Percentiles rank a stretch among this genome's conserved stretches.
These are phyloP conservation scores for Podospora pseudocomata DNA, from an alignment of 495 filamentous ascomycete species.

Conservation along the genomic window DNA sequence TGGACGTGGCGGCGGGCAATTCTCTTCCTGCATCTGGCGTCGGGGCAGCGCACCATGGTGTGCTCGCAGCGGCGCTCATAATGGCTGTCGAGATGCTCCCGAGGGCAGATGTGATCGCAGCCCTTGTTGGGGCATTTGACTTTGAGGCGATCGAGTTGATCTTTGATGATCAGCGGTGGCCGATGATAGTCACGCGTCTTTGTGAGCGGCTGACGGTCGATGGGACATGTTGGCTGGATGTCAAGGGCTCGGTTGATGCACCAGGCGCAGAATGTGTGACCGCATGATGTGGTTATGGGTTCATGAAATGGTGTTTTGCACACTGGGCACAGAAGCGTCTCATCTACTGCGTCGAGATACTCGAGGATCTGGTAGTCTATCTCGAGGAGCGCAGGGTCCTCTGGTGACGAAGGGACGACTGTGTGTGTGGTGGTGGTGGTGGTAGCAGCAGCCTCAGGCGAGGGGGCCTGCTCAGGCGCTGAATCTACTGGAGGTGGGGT, in stretches of 20 bases:
- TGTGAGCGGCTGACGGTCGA: slow-evolving; percentile 47
- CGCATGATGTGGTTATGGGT: slow-evolving; percentile 68
- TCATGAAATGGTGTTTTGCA: slow-evolving; percentile 71
- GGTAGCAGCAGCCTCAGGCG: too few species aligned
- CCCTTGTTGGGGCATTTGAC: slow-evolving; percentile 71
- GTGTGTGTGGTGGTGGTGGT: neutral
- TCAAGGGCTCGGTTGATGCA: slow-evolving; percentile 63
- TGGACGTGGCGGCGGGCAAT: slow-evolving; percentile 35
- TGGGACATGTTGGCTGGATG: slow-evolving; percentile 46
- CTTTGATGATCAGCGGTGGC: slow-evolving; percentile 44
- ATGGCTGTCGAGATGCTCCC: slow-evolving; percentile 69
- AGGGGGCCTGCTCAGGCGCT: neutral
- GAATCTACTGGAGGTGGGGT: neutral
- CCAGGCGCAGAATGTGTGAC: slow-evolving; percentile 63
- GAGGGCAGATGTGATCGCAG: slow-evolving; percentile 58
- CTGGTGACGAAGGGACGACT: slow-evolving; percentile 8
- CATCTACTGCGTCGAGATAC: slow-evolving; percentile 64
- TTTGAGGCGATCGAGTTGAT: slow-evolving; percentile 70
- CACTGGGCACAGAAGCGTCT: slow-evolving; percentile 79
- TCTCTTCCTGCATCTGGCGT: slow-evolving; percentile 39
- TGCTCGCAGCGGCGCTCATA: slow-evolving; percentile 71
- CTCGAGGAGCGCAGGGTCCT: slow-evolving; percentile 3
- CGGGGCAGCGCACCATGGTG: slow-evolving; percentile 61
- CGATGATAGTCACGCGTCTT: slow-evolving; percentile 26
- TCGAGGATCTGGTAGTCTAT: slow-evolving; percentile 68